Base-by-base conservation (phyloP, 2,329 filamentous ascomycete genomes). In the Allantophomopsis lycopodina region DNA sequence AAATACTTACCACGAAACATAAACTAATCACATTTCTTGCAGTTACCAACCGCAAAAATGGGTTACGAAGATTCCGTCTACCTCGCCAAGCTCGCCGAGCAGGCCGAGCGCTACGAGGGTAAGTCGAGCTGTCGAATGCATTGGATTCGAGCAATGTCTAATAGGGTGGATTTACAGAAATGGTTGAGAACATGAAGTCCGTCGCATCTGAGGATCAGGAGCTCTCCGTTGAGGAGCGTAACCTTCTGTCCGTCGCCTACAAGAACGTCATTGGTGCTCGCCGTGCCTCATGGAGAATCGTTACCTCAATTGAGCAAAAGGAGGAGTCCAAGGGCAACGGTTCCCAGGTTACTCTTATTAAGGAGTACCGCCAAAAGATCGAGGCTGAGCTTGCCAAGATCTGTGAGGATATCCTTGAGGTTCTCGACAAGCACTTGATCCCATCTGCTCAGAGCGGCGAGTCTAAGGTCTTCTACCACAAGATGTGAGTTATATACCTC, bases 81-180 rank as follows among this genome's bases (percentile, higher is more conserved):
- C 69, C 83, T 96, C 65, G 91, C 91, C 71, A 96, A 96, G 87
- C 84, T 98, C 67, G 91, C 91, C 64, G 91, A 98, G 82, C 91
- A 98, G 80, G 91, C 91, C 68, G 91, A 98, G 81, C 89, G 91
- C 65, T 98, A 98, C 71, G 91, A 98, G 76, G 91, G 91, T 96
- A 71, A 59, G 75, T 60, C 51, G n/a, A 66, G 42, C 47, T 49
- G 38, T 20, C 32, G 28, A 16, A 13, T 23, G n/a, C 28, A 16
- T 14, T 18, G 16, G 7, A 36, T 16, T 18, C 21, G 13, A 17
- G 5, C 28, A 15, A 20, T 14, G 7, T 28, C n/a, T 30, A n/a
- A n/a, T 39, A 20, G 4, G 47, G 43, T 30, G n/a, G 20, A 14
- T 36, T 36, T 50, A 43, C 66, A 95, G 89, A 95, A 71, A 95